phyloP scores from a whole-genome alignment of 306 rosid species.

The Purshia tridentata region DNA sequence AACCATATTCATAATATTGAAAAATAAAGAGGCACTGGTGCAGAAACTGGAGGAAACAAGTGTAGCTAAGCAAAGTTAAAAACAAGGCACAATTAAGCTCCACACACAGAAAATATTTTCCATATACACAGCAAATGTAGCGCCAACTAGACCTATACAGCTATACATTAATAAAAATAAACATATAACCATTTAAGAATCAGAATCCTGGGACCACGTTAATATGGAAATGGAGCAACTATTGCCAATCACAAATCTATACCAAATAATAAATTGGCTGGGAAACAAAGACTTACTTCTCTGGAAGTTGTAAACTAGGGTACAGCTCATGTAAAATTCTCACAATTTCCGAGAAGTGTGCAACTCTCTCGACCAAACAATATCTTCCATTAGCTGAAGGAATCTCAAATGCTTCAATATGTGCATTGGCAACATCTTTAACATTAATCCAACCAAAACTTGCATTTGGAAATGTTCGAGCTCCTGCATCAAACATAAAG shows the following conservation, averaged over 20 bases:
- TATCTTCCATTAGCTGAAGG: slow-evolving; percentile 84
- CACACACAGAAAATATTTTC: no score
- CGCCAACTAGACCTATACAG: not conserved
- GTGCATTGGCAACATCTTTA: slow-evolving; percentile 81
- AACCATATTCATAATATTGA: not conserved
- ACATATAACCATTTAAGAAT: not conserved
- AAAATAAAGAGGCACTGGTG: not conserved
- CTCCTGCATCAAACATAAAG: slow-evolving; percentile 48
- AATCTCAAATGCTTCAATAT: slow-evolving; percentile 71
- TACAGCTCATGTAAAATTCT: slow-evolving; percentile 47
- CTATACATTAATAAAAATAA: not conserved
- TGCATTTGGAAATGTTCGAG: slow-evolving; percentile 45
- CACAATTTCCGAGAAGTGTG: slow-evolving; percentile 53
- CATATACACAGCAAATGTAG: not conserved
- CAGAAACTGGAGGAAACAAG: not conserved
- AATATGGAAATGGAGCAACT: not conserved
- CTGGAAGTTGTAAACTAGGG: slow-evolving; percentile 59
- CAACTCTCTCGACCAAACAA: slow-evolving; percentile 52
- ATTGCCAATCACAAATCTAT: not conserved
- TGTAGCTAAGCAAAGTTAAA: not conserved
- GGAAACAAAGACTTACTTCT: slow-evolving; percentile 41
- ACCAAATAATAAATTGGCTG: not conserved
- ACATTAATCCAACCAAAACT: slow-evolving; percentile 65
- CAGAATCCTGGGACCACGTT: not conserved
- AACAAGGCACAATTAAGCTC: no score